Conservation (phyloP, 2,329 filamentous ascomycete species). For the Aspergillus felis region DNA sequence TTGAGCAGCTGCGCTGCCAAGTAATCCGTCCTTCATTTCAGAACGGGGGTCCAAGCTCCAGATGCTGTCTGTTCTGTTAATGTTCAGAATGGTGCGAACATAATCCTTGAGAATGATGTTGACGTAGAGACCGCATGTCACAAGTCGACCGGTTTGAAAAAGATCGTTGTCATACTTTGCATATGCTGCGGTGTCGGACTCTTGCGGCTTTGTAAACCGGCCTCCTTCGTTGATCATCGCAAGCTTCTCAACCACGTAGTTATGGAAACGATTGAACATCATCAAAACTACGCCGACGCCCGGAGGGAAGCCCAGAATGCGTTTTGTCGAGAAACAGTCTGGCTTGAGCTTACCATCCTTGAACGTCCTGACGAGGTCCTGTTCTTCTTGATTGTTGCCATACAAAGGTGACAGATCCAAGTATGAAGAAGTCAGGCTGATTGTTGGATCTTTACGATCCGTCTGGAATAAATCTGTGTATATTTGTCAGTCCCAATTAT, state of each 20-base stretch:
- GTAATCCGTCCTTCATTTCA: slow-evolving; percentile 50
- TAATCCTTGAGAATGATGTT: slow-evolving; percentile 58
- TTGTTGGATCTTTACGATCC: slow-evolving; percentile 58
- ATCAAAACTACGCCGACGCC: slow-evolving; percentile 66
- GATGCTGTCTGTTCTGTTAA: slow-evolving; percentile 55
- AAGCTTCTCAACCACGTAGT: slow-evolving; percentile 61
- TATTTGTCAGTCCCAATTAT: slow-evolving; percentile 13
- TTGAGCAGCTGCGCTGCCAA: slow-evolving; percentile 46
- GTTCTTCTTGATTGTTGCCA: slow-evolving; percentile 61
- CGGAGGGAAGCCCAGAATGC: slow-evolving; percentile 63
- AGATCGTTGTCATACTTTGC: slow-evolving; percentile 39
- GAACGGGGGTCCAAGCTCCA: slow-evolving; percentile 63
- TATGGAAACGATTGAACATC: slow-evolving; percentile 68
- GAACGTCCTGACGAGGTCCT: slow-evolving; percentile 60
- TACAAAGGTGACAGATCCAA: slow-evolving; percentile 71
- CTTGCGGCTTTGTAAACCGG: slow-evolving; percentile 57
- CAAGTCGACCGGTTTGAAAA: slow-evolving; percentile 55
- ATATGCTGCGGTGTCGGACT: slow-evolving; percentile 35
- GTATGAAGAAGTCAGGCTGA: slow-evolving; percentile 68
- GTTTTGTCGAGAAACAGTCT: slow-evolving; percentile 64
- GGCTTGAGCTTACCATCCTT: slow-evolving; percentile 66
- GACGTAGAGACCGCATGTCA: slow-evolving; percentile 53
- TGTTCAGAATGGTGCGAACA: slow-evolving; percentile 57
- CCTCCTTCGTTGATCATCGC: slow-evolving; percentile 64
- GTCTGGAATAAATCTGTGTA: slow-evolving; percentile 61